phyloP scores from a whole-genome alignment of 1,284 basidiomycete species.

The Moesziomyces aphidis region DNA sequence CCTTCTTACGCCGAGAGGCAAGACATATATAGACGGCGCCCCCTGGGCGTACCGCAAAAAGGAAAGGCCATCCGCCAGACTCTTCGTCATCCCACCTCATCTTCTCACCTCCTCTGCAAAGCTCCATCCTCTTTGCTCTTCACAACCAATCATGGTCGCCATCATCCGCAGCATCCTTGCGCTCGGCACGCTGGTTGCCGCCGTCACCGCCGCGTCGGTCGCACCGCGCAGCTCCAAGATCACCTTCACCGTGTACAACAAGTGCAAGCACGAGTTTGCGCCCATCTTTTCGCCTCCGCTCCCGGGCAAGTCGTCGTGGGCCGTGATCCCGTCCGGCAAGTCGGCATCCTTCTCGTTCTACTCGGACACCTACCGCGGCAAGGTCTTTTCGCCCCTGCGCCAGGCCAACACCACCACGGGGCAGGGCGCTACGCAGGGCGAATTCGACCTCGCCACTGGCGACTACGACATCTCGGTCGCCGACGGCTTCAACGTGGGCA shows the following conservation, averaged over 20 bases:
- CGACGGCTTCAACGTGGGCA: slow-evolving; percentile 39
- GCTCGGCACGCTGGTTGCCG: slow-evolving; percentile 16
- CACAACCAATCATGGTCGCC: slow-evolving; percentile 22
- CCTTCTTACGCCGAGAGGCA: not conserved
- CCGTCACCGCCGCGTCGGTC: slow-evolving; percentile 15
- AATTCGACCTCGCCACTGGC: slow-evolving; percentile 27
- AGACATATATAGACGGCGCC: not conserved
- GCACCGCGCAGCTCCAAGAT: slow-evolving; percentile 40
- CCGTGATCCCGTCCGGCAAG: slow-evolving; percentile 23
- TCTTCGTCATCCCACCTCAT: not conserved
- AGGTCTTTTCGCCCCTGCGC: slow-evolving; percentile 42
- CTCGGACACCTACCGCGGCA: slow-evolving; percentile 43
- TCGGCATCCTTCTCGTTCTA: slow-evolving; percentile 30
- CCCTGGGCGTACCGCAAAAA: too few relatives aligned
- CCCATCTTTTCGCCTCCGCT: slow-evolving; percentile 43
- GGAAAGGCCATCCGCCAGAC: not conserved
- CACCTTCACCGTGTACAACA: slow-evolving; percentile 44
- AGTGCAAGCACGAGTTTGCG: slow-evolving; percentile 45
- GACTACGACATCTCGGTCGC: slow-evolving; percentile 47
- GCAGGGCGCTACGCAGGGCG: slow-evolving; percentile 38
- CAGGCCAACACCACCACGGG: slow-evolving; percentile 28
- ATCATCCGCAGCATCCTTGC: slow-evolving; percentile 25
- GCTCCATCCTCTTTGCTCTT: not conserved
- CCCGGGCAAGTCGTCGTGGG: slow-evolving; percentile 33
- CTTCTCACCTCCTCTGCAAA: not conserved